Evolutionary conservation across 768 basidiomycete genomes (phyloP), one percentile per base, ranked within the genome.

Genomic region (Cystobasidium ongulense): DNA sequence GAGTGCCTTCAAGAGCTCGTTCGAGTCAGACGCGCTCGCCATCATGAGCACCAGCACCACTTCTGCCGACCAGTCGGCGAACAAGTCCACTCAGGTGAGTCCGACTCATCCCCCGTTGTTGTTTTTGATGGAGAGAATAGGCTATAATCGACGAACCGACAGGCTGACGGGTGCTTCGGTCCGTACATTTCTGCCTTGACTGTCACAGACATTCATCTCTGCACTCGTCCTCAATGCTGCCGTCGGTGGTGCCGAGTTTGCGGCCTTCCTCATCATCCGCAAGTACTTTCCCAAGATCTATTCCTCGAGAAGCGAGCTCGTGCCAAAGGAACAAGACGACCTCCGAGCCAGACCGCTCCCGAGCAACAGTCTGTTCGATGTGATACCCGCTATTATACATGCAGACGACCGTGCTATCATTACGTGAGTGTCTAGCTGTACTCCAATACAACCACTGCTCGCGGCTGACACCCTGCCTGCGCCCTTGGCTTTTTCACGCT

Each of bases 381-480:
- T 84, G 84, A 67, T 67, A 50, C 75, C 85, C 23, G 84, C 86
- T 0, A 81, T 93, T 25, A 87, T 83, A 81, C 83, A 83, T 1
- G 84, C 88, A 1, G 86, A 92, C 78, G 87, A 88, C 78, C 81
- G 82, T 31, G 84, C 84, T 35, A 87, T 91, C 73, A 87, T 86
- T 74, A 78, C 82, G n/a, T 86, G 86, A 79, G 92, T 91, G n/a
- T n/a, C n/a, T n/a, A n/a, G n/a, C n/a, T 75, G 91, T 91, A 29
- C 83, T 89, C 72, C 92, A 96, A 80, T 90, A 91, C 17, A 97
- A 94, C 82, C 88, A 92, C 79, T 97, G 90, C 78, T 38, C 23
- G n/a, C 1, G n/a, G 18, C 35, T 33, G 31, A 27, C 52, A n/a
- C 35, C 7, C 88, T 95, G n/a, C n/a, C n/a, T n/a, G n/a, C 53